Base-by-base conservation (phyloP, 768 basidiomycete species). In the Hericium erinaceus region DNA sequence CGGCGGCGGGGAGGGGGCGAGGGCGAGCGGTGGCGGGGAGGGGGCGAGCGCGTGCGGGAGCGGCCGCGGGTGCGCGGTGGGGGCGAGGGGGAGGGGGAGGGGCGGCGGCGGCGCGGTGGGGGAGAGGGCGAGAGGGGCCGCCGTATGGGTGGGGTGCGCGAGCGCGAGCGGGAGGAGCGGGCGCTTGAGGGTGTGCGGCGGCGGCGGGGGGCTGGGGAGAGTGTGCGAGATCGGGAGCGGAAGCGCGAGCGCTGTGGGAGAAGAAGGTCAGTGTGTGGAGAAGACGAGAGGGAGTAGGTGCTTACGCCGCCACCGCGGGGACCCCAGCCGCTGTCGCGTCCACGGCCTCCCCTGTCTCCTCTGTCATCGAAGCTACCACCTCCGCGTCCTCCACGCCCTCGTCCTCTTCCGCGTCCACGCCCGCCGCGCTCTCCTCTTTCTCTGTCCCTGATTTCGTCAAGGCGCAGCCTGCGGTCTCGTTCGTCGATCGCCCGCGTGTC, bases 401-500 rank as follows among this genome's bases (percentile, higher is more conserved):
- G 65, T 1, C 85, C 82, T 2, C 85, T 68, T 2, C 84, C 80
- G 9, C 82, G 73, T 0, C 80, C 79, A 49, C 71, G 66, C 33
- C 75, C 70, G 2, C 74, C 74, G 49, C 72, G 68, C 0, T 71
- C 72, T 13, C 75, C 76, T 50, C 82, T 74, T 53, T 83, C 86
- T n/a, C 73, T 73, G 24, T 83, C 82, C 46, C 85, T 74, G 11
- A 88, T 77, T 58, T 89, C 87, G 60, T 89, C 84, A 22, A 91
- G 70, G 46, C 83, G 77, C 49, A 76, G 74, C 24, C 89, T 74
- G 56, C 89, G 78, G 65, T 89, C 87, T 54, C 85, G 76, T 64
- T 90, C 86, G 48, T 84, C 83, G 56, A 90, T 75, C 2, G 82
- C 81, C 18, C 82, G 76, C 6, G 76, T 76, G 64, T 91, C 87